A percentile compares a stretch with the other conserved stretches of the same genome.
These are phyloP conservation scores for Mycena citricolor DNA, from an alignment of 1,284 basidiomycete species.

Conservation along the genomic window DNA sequence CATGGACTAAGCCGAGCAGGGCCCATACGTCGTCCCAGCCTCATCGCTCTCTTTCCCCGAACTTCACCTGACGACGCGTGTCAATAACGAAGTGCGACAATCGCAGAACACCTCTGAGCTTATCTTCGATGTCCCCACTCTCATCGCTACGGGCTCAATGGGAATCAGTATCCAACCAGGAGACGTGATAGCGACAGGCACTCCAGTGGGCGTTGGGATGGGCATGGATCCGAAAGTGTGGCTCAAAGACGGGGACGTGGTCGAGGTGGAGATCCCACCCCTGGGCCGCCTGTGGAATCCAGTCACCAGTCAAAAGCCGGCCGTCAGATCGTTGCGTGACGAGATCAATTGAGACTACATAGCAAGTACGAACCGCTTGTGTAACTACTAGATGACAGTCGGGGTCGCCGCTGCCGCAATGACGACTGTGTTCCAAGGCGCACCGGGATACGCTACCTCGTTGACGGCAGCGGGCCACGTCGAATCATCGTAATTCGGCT, in stretches of 20 bases:
- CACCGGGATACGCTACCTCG: not conserved
- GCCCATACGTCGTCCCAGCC: slow-evolving; percentile 21
- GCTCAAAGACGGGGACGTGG: slow-evolving; percentile 22
- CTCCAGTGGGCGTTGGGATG: slow-evolving; percentile 22
- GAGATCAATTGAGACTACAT: no score
- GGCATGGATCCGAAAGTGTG: slow-evolving; percentile 17
- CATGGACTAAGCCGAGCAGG: slow-evolving; percentile 3
- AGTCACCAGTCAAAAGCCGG: slow-evolving; percentile 13
- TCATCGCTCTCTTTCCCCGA: slow-evolving; percentile 18
- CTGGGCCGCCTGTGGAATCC: slow-evolving; percentile 19
- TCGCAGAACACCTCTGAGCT: slow-evolving; percentile 24
- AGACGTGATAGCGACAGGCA: slow-evolving; percentile 22
- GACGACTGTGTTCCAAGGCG: not conserved
- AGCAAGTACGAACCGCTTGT: no score
- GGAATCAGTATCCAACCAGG: slow-evolving; percentile 22
- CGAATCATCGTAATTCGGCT: slow-evolving; percentile 6
- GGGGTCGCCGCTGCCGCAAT: not conserved
- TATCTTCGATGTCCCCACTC: slow-evolving; percentile 22
- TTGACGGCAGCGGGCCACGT: not conserved
- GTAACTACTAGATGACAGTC: no score
- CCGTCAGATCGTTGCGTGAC: slow-evolving; percentile 9
- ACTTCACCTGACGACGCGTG: slow-evolving; percentile 19
- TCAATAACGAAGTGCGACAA: slow-evolving; percentile 21
- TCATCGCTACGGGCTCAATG: slow-evolving; percentile 19
- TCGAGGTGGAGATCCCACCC: slow-evolving; percentile 21